Base-by-base conservation (phyloP, 2,329 filamentous ascomycete genomes). In the Stachybotrys chartarum region DNA sequence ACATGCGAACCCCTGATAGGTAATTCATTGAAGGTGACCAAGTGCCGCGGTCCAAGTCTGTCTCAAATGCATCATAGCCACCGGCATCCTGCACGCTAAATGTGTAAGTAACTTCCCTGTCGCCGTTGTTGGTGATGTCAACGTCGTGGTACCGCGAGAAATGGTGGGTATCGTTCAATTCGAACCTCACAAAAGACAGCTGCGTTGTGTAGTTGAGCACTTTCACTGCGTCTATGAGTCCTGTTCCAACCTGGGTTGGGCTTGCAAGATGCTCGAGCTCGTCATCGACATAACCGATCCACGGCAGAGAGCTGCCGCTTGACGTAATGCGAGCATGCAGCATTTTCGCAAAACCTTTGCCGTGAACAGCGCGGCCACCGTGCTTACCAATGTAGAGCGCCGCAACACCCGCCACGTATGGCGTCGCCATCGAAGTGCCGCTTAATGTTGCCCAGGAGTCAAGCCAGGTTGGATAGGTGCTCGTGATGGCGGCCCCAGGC, bases 341-440 rank as follows among this genome's bases (percentile, higher is more conserved):
- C 17, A 45, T 42, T 18, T 54, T 56, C 1, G 60, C 60, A 12
- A 59, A 62, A 7, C 56, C 60, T 8, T 54, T 50, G 18, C 58
- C 60, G 17, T 58, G 60, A 12, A 52, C 55, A 42, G 55, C 55
- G 17, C 54, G 56, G n/a, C 60, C 60, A 2, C 60, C 60, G 18
- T 66, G 63, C 54, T 64, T 57, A 17, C 66, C 62, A 24, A 57
- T 51, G 42, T 52, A 57, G 11, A 57, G 53, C 7, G 66, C 68
- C 5, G 65, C 66, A 3, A 71, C 65, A 8, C 72, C 75, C 17
- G 75, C 74, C 5, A 75, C 66, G 46, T 74, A 73, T 8, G 75
- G 75, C 18, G 70, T 70, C 7, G 75, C 72, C 77, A 78, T 78
- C 1, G 72, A 75, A 1, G 77, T 79, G 42, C 77, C 77, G 51